A percentile compares a stretch with the other conserved stretches of the same genome.
phyloP scores from a whole-genome alignment of 306 rosid species.

The Pyrus communis region DNA sequence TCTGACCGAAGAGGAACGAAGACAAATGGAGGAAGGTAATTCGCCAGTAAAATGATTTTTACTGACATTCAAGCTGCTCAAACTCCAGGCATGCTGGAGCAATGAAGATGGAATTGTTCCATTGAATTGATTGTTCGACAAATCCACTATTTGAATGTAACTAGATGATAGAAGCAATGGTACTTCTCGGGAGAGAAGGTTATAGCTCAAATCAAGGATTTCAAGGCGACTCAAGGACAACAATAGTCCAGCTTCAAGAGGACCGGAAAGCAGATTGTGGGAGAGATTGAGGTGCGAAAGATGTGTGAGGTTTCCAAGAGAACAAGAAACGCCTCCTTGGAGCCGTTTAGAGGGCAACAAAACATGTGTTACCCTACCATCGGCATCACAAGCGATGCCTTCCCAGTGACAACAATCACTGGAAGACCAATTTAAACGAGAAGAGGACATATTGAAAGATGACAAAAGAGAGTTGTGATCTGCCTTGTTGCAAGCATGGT shows the following conservation, averaged over 20 bases:
- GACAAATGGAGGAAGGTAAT: background rate
- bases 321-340: background rate
- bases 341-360: background rate
- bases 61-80: background rate
- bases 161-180: background rate
- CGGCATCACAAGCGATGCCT: background rate
- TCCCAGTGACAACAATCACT: background rate
- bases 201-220: background rate
- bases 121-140: background rate
- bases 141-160: background rate
- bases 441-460: background rate
- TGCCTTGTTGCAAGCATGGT: background rate
- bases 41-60: background rate
- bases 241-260: background rate
- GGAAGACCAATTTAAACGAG: background rate
- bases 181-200: background rate
- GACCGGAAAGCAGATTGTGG: background rate
- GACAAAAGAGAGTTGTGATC: background rate
- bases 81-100: background rate
- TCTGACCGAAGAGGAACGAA: background rate
- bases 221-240: background rate
- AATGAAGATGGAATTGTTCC: background rate
- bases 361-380: background rate
- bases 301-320: background rate
- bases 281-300: background rate